Evolutionary conservation across 371 early-diverging fungal genomes (phyloP), one percentile per base, ranked within the genome.

Genomic region (Capillidium rhysosporum): DNA sequence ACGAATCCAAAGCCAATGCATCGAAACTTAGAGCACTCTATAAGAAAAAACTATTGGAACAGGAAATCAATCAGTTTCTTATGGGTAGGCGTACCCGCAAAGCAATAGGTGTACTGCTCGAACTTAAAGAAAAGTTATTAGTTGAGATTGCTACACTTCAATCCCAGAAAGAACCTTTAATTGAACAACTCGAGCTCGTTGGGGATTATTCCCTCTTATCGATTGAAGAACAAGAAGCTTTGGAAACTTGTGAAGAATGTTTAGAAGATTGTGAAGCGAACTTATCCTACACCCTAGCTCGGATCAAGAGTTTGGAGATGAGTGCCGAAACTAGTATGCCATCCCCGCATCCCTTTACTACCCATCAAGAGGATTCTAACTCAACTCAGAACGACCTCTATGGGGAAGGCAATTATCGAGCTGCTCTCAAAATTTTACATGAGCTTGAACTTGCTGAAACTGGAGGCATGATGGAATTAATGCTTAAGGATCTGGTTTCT

Each of bases 371-470:
- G 18, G 48, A 47, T 26, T 12, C 31, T 18, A 53, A 24, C 29
- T 4, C 4, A 2, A 14, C 20, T 4, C 29, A 23, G 7, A 44
- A 53, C 43, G 54, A 53, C 18, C 40, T 53, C 1, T 41, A 29
- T 18, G 54, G 54, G 1, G 54, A 53, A 44, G 29, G 40, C 20
- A 39, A 53, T 24, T 53, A 53, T 29, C 18, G 40, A 7, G 43
- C 43, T 30, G 54, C 54, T 2, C 29, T 53, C 25, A 53, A 53
- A 30, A 26, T 53, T 25, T 26, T 53, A n/a, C 28, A 39, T 20
- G 54, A 53, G 29, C 29, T 53, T 9, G 54, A 53, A n/a, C 21
- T n/a, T 29, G 28, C 26, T 45, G 54, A 53, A 29, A 53, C 20
- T 20, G 14, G 21, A 21, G 44, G 54, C 25, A 53, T 53, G 54